phyloP scores from a whole-genome alignment of 1,284 basidiomycete species.

The Cutaneotrichosporon sp. region DNA sequence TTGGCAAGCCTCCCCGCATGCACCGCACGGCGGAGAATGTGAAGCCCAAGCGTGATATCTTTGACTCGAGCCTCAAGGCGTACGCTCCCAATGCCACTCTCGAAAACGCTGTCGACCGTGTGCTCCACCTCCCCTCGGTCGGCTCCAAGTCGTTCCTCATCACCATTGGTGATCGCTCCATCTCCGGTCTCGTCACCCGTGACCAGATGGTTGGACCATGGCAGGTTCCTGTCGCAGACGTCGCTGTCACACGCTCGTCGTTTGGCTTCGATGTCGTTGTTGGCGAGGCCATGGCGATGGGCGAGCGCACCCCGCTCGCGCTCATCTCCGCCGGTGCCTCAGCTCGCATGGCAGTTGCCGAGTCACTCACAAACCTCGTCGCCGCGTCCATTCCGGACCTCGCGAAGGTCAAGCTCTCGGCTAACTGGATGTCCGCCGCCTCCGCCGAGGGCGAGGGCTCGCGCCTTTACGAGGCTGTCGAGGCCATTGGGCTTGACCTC shows the following conservation, averaged over 20 bases:
- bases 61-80: conserved; percentile 66
- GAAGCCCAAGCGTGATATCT: conserved; percentile 54
- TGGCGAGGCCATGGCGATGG: conserved; percentile 97
- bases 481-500: conserved; percentile 87
- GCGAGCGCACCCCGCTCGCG: conserved; percentile 90
- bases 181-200: conserved; percentile 89
- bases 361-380: conserved; percentile 86
- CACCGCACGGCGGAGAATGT: conserved; percentile 65
- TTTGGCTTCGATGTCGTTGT: conserved; percentile 81
- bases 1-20: conserved; percentile 95
- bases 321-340: conserved; percentile 81
- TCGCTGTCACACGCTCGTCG: conserved; percentile 89
- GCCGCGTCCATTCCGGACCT: conserved; percentile 73
- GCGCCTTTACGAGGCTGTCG: conserved; percentile 84
- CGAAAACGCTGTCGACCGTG: conserved; percentile 64
- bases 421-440: conserved; percentile 99
- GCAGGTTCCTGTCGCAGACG: conserved; percentile 97
- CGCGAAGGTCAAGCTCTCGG: conserved; percentile 80
- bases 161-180: conserved; percentile 92
- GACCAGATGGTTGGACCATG: conserved; percentile 99
- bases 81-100: conserved; percentile 58
- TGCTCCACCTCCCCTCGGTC: conserved; percentile 85
- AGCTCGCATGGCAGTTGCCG: conserved; percentile 92
- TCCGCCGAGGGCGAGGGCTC: conserved; percentile 85
- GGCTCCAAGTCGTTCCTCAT: conserved; percentile 96